phyloP scores from a whole-genome alignment of 2,329 filamentous ascomycete species.

The Exutisphaerella laricina region DNA sequence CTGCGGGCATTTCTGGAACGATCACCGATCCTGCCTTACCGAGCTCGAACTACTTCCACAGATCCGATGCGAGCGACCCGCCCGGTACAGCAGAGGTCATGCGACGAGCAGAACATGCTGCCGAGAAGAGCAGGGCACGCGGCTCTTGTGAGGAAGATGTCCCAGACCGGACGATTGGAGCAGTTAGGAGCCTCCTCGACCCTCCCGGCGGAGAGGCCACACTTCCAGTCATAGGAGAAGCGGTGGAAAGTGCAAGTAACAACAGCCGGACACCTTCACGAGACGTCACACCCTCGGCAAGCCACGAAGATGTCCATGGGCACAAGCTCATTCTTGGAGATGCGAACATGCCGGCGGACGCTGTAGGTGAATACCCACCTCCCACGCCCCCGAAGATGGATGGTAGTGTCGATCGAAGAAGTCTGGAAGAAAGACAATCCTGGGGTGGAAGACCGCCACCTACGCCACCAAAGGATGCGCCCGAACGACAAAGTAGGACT shows the following conservation, averaged over 20 bases:
- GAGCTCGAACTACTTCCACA: constrained; percentile 34
- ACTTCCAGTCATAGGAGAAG: constrained; percentile 84
- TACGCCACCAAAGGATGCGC: constrained; percentile 42
- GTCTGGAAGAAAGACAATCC: constrained; percentile 20
- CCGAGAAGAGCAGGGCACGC: constrained; percentile 51
- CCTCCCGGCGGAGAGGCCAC: constrained; percentile 53
- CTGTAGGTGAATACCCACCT: constrained; percentile 28
- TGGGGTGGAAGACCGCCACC: constrained; percentile 36
- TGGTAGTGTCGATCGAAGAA: constrained; percentile 16
- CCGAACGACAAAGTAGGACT: constrained; percentile 15
- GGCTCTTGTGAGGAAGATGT: constrained; percentile 50
- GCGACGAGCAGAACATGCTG: constrained; percentile 56
- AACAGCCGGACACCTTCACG: too few relatives aligned
- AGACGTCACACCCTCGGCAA: constrained; percentile 21
- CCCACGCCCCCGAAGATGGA: constrained; percentile 32
- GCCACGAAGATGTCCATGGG: constrained; percentile 20
- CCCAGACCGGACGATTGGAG: constrained; percentile 57
- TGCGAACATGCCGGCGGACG: constrained; percentile 24
- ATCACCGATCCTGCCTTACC: constrained; percentile 36
- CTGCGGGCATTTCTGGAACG: constrained; percentile 24
- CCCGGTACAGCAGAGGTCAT: constrained; percentile 50
- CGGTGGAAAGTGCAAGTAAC: constrained; percentile 67
- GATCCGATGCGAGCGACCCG: constrained; percentile 25
- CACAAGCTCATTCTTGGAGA: constrained; percentile 20
- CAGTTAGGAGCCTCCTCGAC: constrained; percentile 47